Base-by-base conservation (phyloP, 208 protist species). In the Crithidia bombi region DNA sequence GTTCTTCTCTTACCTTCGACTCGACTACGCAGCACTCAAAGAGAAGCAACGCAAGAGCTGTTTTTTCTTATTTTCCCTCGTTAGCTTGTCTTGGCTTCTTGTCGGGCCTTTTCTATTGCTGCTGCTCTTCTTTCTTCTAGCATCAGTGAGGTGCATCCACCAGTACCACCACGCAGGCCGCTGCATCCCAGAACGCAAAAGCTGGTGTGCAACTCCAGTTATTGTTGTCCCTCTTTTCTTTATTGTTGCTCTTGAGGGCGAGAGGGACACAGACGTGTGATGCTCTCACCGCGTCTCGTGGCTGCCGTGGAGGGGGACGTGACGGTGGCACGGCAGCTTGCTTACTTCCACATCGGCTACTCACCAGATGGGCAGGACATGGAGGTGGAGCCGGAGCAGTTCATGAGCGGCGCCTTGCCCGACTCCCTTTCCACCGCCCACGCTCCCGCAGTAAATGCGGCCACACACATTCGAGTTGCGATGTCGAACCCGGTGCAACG, bases 401-500 rank as follows among this genome's bases (percentile, higher is more conserved):
- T 64, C 57, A 28, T 64, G 17, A 35, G 11, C 41, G 43, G 57
- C 5, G 35, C 38, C 1, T 23, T 44, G 35, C 38, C 33, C 10
- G 25, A 3, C 23, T 15, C 38, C 4, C 15, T 19, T 14, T 1
- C 26, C 6, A 6, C 56, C 6, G 7, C 56, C 15, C n/a, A 3
- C 19, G 12, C 5, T 28, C 57, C 59, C 2, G 23, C 50, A 26
- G 33, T 25, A 2, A 43, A 46, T 25, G 49, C 51, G 19, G 46
- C 50, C 3, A 23, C 63, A n/a, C 63, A 57, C 15, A 68, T 68
- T 19, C 33, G 39, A 5, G 70, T 64, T 6, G 55, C 66, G 38
- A 38, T 76, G 5, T 70, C 70, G 11, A 64, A 76, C 47, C 63
- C 70, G 3, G 70, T 76, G 35, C 70, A 50, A 56, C 52, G 70